Evolutionary conservation across 1,284 basidiomycete genomes (phyloP).

Genomic region (Leccinum pseudoinsigne): DNA sequence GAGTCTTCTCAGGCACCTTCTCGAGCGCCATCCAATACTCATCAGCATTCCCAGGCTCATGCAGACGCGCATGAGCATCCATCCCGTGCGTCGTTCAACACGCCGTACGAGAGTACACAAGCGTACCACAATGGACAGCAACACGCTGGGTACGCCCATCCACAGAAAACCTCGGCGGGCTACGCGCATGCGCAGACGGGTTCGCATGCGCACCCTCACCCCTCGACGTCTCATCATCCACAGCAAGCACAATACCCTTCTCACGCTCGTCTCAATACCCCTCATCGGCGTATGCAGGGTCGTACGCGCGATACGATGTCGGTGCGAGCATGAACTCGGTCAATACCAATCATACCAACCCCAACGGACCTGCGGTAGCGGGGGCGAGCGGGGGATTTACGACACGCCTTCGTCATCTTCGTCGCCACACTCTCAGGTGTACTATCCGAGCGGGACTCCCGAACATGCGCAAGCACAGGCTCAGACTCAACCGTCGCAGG

Average conservation of each 20-base stretch:
- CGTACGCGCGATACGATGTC: slow-evolving; percentile 28
- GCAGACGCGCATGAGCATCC: slow-evolving; percentile 20
- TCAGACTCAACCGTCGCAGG: too few species aligned
- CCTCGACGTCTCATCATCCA: slow-evolving; percentile 30
- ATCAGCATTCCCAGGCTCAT: slow-evolving; percentile 24
- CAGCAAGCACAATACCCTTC: slow-evolving; percentile 34
- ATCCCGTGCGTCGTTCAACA: slow-evolving; percentile 27
- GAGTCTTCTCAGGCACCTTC: slow-evolving; percentile 24
- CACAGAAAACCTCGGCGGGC: slow-evolving; percentile 27
- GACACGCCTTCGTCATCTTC: too few species aligned
- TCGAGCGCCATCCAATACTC: slow-evolving; percentile 22
- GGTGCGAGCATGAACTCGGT: slow-evolving; percentile 13
- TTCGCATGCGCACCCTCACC: slow-evolving; percentile 30
- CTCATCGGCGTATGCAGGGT: slow-evolving; percentile 22
- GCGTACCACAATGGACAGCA: slow-evolving; percentile 26
- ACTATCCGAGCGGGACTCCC: too few species aligned
- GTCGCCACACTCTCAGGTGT: too few species aligned
- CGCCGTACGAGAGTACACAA: slow-evolving; percentile 29
- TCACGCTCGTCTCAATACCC: slow-evolving; percentile 29
- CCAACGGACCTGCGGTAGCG: slow-evolving; percentile 11
- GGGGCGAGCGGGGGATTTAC: too few species aligned
- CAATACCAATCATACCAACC: slow-evolving; percentile 10
- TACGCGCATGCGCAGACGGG: slow-evolving; percentile 29
- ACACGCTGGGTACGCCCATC: slow-evolving; percentile 23
- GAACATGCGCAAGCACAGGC: too few species aligned